These are phyloP conservation scores for Xylaria sp. DNA, from an alignment of 2,329 filamentous ascomycete genomes.

Conservation along the genomic window DNA sequence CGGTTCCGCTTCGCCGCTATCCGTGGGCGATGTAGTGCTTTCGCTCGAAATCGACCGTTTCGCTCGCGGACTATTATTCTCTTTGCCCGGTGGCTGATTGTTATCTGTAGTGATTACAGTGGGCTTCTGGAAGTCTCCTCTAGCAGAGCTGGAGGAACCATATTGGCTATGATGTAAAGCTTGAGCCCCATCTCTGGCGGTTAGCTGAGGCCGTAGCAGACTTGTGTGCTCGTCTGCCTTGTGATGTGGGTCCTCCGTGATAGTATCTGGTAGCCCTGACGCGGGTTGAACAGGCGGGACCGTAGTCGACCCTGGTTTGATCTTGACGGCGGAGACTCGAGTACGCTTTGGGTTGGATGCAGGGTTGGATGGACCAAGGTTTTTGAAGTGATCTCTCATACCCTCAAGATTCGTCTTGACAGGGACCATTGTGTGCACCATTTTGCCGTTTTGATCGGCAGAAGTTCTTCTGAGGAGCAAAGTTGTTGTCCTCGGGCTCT, in stretches of 20 bases:
- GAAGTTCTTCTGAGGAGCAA: conserved; percentile 70
- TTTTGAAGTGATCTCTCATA: conserved; percentile 71
- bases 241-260: conserved; percentile 38
- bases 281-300: conserved; percentile 37
- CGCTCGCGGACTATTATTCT: conserved; percentile 36
- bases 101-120: conserved; percentile 30
- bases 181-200: conserved; percentile 73
- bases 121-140: conserved; percentile 40
- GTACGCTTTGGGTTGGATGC: conserved; percentile 73
- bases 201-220: conserved; percentile 61
- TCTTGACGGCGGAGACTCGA: conserved; percentile 72
- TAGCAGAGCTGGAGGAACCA: conserved; percentile 45
- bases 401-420: conserved; percentile 71
- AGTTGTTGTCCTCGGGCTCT: conserved; percentile 64
- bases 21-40: conserved; percentile 40
- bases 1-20: conserved; percentile 38
- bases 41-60: conserved; percentile 38
- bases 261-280: conserved; percentile 41
- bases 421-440: conserved; percentile 60
- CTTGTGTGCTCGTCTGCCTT: conserved; percentile 56
- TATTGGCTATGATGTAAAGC: conserved; percentile 68
- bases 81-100: conserved; percentile 34
- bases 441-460: conserved; percentile 63
- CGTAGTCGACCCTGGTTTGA: conserved; percentile 61
- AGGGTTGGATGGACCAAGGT: conserved; percentile 74